Evolutionary conservation across 768 basidiomycete genomes (phyloP), one percentile per base, ranked within the genome.

Genomic region (Filobasidium floriforme): DNA sequence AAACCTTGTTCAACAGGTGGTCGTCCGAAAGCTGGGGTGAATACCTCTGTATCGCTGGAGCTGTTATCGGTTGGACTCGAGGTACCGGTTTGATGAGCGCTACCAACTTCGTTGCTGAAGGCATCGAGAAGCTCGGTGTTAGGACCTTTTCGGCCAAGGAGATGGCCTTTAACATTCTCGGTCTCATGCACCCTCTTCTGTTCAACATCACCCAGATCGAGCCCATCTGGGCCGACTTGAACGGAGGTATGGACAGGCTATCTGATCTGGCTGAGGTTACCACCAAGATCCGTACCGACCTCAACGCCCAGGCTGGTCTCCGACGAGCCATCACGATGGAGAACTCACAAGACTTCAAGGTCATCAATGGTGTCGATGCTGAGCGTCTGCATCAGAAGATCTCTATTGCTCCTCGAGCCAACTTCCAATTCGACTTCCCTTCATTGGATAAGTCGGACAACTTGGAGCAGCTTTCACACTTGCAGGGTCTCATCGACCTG

Each of bases 111-210:
- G 88, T 97, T 61, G 92, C 96, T 29, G 89, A 93, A 66, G 91
- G 92, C 62, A 84, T 99, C 51, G 96, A 99, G 81, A 84, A 86
- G 66, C 84, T 88, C 69, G 96, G 96, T 68, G 90, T 96, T 66
- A 86, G 96, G 70, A 99, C 96, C 1, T 99, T 98, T 85, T 98
- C 94, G 0, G 89, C 96, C 32, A 98, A 98, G 82, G 96, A 99
- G 81, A 99, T 98, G 96, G 93, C 96, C 0, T 99, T 99, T 86
- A 99, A 99, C 80, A 92, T 99, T 73, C 88, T 99, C 63, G 94
- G 96, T 67, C 84, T 99, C 60, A 98, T 99, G 94, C 96, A 99
- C 76, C 96, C 96, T 52, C 86, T 98, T 7, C 85, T 99, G 62
- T 98, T 98, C 86, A 96, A 94, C 79, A 94, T 99, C 75, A 96